A percentile compares a stretch with the other conserved stretches of the same genome.
Evolutionary conservation across 2,329 filamentous ascomycete genomes (phyloP).

Genomic region (Teratosphaeria nubilosa): DNA sequence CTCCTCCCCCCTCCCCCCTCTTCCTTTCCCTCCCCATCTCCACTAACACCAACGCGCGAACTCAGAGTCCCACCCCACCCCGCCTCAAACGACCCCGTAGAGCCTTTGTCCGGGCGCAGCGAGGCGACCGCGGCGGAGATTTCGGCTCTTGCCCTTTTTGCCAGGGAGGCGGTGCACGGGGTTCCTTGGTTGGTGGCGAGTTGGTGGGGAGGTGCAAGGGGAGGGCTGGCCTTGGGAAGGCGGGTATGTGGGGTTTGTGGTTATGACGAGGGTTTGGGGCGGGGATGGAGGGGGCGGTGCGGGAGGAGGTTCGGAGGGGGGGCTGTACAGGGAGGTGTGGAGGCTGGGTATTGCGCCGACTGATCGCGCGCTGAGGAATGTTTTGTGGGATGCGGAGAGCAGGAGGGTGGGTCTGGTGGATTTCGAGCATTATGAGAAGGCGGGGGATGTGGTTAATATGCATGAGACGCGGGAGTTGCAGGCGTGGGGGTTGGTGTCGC

Average conservation of each 20-base stretch:
- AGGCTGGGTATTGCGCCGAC: conserved; percentile 18
- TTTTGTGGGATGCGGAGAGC: conserved; percentile 18
- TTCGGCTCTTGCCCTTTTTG: conserved; percentile 16
- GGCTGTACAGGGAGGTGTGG: conserved; percentile 14
- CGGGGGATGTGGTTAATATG: conserved; percentile 19
- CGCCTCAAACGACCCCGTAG: conserved; percentile 13
- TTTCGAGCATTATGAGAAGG: conserved; percentile 20
- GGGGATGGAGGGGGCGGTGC: conserved; percentile 11
- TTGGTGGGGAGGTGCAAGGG: conserved; percentile 7
- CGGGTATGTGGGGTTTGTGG: conserved; percentile 20
- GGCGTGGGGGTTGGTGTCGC: conserved; percentile 19
- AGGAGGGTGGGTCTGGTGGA: conserved; percentile 19
- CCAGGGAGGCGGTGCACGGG: conserved; percentile 5
- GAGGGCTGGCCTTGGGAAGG: conserved; percentile 14
- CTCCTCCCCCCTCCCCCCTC: not conserved
- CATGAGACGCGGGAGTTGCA: conserved; percentile 15
- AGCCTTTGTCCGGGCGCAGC: conserved; percentile 17
- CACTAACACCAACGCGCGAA: conserved; percentile 4
- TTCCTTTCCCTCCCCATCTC: not conserved
- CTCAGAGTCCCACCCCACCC: conserved; percentile 15
- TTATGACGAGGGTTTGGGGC: conserved; percentile 23
- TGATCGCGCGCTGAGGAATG: conserved; percentile 23
- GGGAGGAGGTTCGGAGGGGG: conserved; percentile 13
- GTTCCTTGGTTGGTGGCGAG: conserved; percentile 17
- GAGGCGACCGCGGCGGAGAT: conserved; percentile 17